Evolutionary conservation across 345 rosid species (phyloP).

Genomic region (Brassica incana): DNA sequence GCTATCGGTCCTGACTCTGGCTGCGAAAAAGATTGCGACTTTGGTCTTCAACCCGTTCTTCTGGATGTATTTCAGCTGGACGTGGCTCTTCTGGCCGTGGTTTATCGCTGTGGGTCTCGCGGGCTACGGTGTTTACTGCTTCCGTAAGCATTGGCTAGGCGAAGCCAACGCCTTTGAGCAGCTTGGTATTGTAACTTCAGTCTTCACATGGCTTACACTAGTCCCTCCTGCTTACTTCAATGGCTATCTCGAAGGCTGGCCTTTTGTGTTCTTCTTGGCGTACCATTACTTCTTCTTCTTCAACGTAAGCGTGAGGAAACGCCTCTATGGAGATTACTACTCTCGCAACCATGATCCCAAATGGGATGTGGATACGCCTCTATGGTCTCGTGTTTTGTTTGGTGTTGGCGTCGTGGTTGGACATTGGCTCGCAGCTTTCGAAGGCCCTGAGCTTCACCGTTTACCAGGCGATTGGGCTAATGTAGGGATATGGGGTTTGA

Average conservation of each 20-base stretch:
- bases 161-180: constrained; percentile 62
- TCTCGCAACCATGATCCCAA: neutral
- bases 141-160: constrained; percentile 57
- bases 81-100: constrained; percentile 97
- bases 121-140: constrained; percentile 59
- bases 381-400: neutral
- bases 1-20: constrained; percentile 55
- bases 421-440: neutral
- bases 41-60: constrained; percentile 67
- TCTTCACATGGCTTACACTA: neutral
- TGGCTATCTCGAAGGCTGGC: neutral
- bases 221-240: neutral
- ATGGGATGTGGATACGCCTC: neutral
- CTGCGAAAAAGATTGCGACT: constrained; percentile 56
- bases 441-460: neutral
- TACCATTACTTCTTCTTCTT: neutral
- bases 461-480: neutral
- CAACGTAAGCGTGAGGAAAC: neutral
- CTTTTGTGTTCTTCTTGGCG: neutral
- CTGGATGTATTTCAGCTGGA: constrained; percentile 94
- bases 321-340: neutral
- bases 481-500: neutral
- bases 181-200: constrained; percentile 50
- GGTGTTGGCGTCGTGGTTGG: neutral
- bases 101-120: constrained; percentile 60